Evolutionary conservation across 2,329 filamentous ascomycete genomes (phyloP).

Genomic region (Fusarium goolgardi): DNA sequence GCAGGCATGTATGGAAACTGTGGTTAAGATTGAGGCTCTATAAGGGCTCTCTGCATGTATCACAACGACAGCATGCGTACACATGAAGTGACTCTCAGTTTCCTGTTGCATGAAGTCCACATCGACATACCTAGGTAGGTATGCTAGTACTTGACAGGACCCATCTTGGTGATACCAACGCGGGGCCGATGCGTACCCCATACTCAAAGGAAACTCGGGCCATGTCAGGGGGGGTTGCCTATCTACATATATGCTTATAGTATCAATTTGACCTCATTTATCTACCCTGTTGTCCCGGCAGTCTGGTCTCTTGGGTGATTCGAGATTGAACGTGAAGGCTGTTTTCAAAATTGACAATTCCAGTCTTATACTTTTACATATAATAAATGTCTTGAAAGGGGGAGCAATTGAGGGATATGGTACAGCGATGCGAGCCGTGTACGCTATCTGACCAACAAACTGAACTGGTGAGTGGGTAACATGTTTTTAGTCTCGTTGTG

Average conservation of each 20-base stretch:
- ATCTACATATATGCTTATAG: neutral
- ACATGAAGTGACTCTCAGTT: constrained; percentile 6
- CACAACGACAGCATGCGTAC: constrained; percentile 5
- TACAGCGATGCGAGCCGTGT: neutral
- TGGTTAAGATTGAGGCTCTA: neutral
- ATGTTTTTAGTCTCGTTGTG: constrained; percentile 1
- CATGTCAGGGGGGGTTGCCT: neutral
- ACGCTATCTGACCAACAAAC: neutral
- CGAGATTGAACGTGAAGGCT: neutral
- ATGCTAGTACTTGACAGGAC: constrained; percentile 6
- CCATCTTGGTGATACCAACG: constrained; percentile 17
- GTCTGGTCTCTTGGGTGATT: neutral
- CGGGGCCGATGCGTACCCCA: constrained; percentile 1
- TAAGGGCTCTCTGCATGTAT: constrained; percentile 2
- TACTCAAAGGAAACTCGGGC: neutral
- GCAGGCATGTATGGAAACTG: neutral
- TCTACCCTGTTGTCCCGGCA: neutral
- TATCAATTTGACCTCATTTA: neutral
- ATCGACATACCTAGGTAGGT: neutral
- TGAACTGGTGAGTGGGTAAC: neutral
- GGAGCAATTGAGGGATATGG: neutral
- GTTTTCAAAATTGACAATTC: neutral
- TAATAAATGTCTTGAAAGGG: neutral
- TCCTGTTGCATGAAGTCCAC: constrained; percentile 12
- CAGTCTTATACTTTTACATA: neutral